Evolutionary conservation across 345 rosid species (phyloP).

Genomic region (Eucalyptus caleyi): DNA sequence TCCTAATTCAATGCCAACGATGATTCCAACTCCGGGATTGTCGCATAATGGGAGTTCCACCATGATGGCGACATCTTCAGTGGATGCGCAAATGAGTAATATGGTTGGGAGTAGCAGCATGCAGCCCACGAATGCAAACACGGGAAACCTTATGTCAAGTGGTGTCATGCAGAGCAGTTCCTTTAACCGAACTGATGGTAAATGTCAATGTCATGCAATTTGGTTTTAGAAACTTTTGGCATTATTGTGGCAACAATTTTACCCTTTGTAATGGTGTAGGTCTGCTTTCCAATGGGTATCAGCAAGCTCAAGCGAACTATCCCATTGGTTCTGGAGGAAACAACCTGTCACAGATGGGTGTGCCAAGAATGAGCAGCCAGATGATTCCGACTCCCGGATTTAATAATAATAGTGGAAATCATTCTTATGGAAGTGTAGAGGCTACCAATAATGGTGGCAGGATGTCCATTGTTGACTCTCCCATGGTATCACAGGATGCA

Average conservation of each 20-base stretch:
- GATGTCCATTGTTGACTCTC: conserved; percentile 55
- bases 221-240: background rate
- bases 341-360: conserved; percentile 45
- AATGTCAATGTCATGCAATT: background rate
- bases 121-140: conserved; percentile 29
- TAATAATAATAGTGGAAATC: conserved; percentile 27
- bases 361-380: conserved; percentile 55
- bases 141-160: conserved; percentile 34
- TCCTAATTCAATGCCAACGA: conserved; percentile 55
- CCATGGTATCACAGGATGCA: conserved; percentile 42
- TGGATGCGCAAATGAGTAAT: conserved; percentile 39
- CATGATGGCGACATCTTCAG: background rate
- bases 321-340: conserved; percentile 63
- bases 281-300: conserved; percentile 49
- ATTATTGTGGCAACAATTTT: background rate
- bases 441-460: conserved; percentile 46
- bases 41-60: too few species aligned
- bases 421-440: conserved; percentile 54
- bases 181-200: conserved; percentile 37
- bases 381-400: conserved; percentile 99
- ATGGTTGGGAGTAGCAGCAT: conserved; percentile 34
- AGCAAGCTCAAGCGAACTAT: conserved; percentile 51
- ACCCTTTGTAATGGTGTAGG: conserved; percentile 29
- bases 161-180: conserved; percentile 44
- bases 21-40: too few species aligned